phyloP scores from a whole-genome alignment of 2,329 filamentous ascomycete species.

The Leptographium radiaticola region DNA sequence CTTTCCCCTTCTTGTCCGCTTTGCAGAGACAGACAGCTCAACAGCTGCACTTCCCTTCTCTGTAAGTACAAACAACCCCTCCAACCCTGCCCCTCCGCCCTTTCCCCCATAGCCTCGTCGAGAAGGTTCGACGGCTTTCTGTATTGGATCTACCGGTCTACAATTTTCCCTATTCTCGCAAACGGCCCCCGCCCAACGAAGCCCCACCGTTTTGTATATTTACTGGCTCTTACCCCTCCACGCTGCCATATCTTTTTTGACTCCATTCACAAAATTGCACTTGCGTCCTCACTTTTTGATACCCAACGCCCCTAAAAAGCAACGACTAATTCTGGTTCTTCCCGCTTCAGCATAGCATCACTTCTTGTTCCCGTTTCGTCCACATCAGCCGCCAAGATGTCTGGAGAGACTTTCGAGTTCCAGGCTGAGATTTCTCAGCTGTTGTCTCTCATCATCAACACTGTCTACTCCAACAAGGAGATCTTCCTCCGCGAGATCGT shows the following conservation, averaged over 20 bases:
- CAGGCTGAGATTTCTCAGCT: slow-evolving; percentile 99
- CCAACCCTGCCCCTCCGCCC: background rate
- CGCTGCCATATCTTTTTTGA: background rate
- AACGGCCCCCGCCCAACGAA: background rate
- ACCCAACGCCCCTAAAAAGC: background rate
- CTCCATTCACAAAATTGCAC: background rate
- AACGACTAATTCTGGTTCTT: background rate
- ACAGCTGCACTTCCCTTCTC: background rate
- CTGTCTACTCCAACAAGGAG: slow-evolving; percentile 99
- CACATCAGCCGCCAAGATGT: slow-evolving; percentile 50
- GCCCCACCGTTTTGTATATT: background rate
- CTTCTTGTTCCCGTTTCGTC: background rate
- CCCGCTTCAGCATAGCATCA: background rate
- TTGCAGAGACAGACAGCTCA: background rate
- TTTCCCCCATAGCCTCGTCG: background rate
- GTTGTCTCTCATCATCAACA: slow-evolving; percentile 99
- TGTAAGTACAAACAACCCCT: background rate
- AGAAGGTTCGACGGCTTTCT: background rate
- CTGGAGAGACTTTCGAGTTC: slow-evolving; percentile 95
- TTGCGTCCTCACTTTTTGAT: background rate
- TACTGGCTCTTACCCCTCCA: background rate
- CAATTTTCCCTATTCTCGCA: background rate
- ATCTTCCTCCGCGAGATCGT: slow-evolving; percentile 98
- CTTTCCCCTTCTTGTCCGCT: background rate
- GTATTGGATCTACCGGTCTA: background rate